phyloP scores from a whole-genome alignment of 177 flowering plant species.

The Vitis hybrid region DNA sequence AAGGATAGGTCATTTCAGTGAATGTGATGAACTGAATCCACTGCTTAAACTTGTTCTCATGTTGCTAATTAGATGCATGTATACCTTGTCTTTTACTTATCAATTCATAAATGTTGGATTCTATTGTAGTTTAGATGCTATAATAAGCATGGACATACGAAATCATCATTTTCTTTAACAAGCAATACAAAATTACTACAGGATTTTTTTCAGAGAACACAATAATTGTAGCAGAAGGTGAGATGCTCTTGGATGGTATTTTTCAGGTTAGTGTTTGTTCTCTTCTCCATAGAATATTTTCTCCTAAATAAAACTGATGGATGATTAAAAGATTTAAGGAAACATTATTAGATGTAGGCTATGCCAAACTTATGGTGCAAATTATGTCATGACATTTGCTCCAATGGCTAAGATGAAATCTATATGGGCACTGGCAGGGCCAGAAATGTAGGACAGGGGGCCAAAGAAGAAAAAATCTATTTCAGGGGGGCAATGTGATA shows the following conservation, averaged over 20 bases:
- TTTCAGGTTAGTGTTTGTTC: slow-evolving; percentile 63
- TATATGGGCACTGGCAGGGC: too few relatives aligned
- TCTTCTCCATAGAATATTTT: background rate
- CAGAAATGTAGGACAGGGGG: too few relatives aligned
- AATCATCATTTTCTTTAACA: slow-evolving; percentile 53
- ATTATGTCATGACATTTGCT: too few relatives aligned
- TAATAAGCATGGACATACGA: background rate
- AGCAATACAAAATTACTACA: slow-evolving; percentile 74
- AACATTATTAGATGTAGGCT: too few relatives aligned
- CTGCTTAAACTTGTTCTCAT: background rate
- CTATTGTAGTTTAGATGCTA: background rate
- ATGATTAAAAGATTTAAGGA: too few relatives aligned
- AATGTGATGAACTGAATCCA: background rate
- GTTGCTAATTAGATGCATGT: background rate
- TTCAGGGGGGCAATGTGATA: too few relatives aligned
- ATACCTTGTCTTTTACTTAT: background rate
- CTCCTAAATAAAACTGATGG: background rate
- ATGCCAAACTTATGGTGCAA: too few relatives aligned
- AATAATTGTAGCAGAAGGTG: slow-evolving; percentile 93
- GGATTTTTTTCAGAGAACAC: slow-evolving; percentile 94
- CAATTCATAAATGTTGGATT: background rate
- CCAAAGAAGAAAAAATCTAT: too few relatives aligned
- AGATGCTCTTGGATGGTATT: slow-evolving; percentile 70
- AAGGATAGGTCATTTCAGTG: background rate
- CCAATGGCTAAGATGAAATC: too few relatives aligned